These are phyloP conservation scores for Fonsecaea nubica DNA, from an alignment of 2,329 filamentous ascomycete species.

Conservation along the genomic window DNA sequence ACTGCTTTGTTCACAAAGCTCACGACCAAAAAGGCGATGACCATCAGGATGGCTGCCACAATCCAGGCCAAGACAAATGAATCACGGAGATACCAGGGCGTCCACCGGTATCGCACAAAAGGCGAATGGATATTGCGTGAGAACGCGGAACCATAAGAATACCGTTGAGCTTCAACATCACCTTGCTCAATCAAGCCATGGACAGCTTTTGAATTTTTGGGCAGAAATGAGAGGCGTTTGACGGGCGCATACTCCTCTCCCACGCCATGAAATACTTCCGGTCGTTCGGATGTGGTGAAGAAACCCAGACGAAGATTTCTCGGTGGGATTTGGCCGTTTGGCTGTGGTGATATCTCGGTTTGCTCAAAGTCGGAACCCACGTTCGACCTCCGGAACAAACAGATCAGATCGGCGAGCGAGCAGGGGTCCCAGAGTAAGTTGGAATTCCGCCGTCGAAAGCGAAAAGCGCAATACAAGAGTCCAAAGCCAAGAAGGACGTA, in stretches of 20 bases:
- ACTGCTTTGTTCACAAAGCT: conserved; percentile 77
- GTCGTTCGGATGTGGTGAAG: conserved; percentile 74
- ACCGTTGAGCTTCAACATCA: conserved; percentile 47
- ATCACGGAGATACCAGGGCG: conserved; percentile 78
- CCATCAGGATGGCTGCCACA: conserved; percentile 64
- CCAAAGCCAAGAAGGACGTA: conserved; percentile 72
- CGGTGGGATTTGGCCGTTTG: conserved; percentile 58
- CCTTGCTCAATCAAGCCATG: conserved; percentile 42
- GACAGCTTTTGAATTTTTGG: conserved; percentile 15
- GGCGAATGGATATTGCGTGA: conserved; percentile 60
- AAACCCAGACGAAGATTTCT: conserved; percentile 80
- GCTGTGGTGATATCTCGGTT: conserved; percentile 64
- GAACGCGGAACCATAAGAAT: conserved; percentile 52
- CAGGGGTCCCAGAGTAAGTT: conserved; percentile 85
- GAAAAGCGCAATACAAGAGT: conserved; percentile 64
- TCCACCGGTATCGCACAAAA: conserved; percentile 67
- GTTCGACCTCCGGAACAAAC: conserved; percentile 80
- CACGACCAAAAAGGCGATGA: conserved; percentile 75
- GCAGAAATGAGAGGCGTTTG: conserved; percentile 56
- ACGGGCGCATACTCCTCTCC: conserved; percentile 67
- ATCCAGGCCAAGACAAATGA: conserved; percentile 70
- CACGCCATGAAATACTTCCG: conserved; percentile 78
- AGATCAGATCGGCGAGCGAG: conserved; percentile 79
- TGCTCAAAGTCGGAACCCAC: conserved; percentile 73
- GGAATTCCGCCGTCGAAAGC: conserved; percentile 70